Percentiles rank a stretch among this genome's conserved stretches.
These are phyloP conservation scores for Russula ochroleuca DNA, from an alignment of 768 basidiomycete species.

Conservation along the genomic window DNA sequence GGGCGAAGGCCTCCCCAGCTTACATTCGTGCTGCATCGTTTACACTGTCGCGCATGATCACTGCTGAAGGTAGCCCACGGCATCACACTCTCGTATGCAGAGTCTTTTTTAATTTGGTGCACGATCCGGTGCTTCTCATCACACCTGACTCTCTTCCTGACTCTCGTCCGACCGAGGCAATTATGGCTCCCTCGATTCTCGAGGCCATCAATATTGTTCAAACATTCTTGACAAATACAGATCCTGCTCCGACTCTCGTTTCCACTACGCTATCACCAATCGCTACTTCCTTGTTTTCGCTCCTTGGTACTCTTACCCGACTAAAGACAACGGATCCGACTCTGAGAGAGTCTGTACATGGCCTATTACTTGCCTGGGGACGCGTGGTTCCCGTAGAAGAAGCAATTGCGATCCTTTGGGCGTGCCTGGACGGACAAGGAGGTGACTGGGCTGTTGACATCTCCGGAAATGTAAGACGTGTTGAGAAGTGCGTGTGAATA, in stretches of 20 bases:
- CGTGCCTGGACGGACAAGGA: conserved; percentile 48
- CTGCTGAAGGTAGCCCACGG: conserved; percentile 35
- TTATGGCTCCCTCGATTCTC: conserved; percentile 31
- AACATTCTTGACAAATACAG: conserved; percentile 64
- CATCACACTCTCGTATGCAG: conserved; percentile 33
- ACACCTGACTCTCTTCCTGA: conserved; percentile 5
- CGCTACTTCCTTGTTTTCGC: conserved; percentile 58
- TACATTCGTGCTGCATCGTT: conserved; percentile 65
- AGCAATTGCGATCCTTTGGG: conserved; percentile 55
- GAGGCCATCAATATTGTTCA: conserved; percentile 49
- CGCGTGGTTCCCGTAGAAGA: conserved; percentile 53
- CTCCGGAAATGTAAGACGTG: conserved; percentile 47
- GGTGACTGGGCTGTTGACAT: conserved; percentile 54
- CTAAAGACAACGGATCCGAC: conserved; percentile 60
- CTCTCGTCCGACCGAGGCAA: conserved; percentile 4
- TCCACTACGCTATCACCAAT: conserved; percentile 64
- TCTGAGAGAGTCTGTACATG: conserved; percentile 53
- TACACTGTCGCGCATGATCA: conserved; percentile 60
- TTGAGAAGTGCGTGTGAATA: conserved; percentile 42
- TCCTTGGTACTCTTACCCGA: conserved; percentile 51
- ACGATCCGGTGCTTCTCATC: conserved; percentile 45
- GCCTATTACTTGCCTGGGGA: conserved; percentile 71
- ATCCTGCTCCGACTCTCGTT: conserved; percentile 70
- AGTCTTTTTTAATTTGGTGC: conserved; percentile 47
- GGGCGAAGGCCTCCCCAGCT: conserved; percentile 36